Percentiles rank a stretch among this genome's conserved stretches.
Conservation (phyloP, 768 basidiomycete species). For the Leccinum uliginosum region DNA sequence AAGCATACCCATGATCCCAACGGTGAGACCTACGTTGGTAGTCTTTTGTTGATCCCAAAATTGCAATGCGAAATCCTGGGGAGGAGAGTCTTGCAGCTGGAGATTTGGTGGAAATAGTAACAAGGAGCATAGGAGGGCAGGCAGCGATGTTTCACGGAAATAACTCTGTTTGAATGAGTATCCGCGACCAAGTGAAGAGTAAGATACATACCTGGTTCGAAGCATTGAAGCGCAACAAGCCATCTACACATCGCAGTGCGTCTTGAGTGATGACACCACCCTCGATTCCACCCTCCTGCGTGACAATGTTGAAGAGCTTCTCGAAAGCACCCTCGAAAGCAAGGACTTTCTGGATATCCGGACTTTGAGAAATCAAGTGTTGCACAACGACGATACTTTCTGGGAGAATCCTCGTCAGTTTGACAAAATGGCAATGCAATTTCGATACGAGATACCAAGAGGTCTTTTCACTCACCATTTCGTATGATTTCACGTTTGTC, state of each 20-base stretch:
- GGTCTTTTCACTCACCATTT: constrained; percentile 54
- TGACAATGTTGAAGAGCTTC: constrained; percentile 85
- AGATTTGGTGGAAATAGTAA: constrained; percentile 68
- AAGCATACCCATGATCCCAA: constrained; percentile 84
- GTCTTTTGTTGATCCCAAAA: constrained; percentile 94
- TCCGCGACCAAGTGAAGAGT: neutral
- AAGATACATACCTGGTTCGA: constrained; percentile 77
- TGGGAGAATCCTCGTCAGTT: constrained; percentile 30
- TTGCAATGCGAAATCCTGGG: constrained; percentile 90
- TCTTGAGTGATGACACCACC: constrained; percentile 84
- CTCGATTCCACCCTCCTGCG: constrained; percentile 86
- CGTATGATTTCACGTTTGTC: constrained; percentile 87
- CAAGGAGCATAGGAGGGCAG: constrained; percentile 60
- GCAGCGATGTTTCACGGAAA: constrained; percentile 84
- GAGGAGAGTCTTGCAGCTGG: constrained; percentile 52
- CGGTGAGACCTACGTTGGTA: constrained; percentile 71
- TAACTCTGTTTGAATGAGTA: constrained; percentile 65
- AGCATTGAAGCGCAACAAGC: constrained; percentile 85
- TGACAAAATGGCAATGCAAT: neutral
- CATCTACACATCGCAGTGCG: constrained; percentile 80
- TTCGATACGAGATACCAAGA: neutral
- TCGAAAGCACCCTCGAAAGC: constrained; percentile 98
- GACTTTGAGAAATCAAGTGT: constrained; percentile 75
- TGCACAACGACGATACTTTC: constrained; percentile 85
- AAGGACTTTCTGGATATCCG: constrained; percentile 93